Conservation (phyloP, 495 filamentous ascomycete species). For the Aspergillus funiculosus region DNA sequence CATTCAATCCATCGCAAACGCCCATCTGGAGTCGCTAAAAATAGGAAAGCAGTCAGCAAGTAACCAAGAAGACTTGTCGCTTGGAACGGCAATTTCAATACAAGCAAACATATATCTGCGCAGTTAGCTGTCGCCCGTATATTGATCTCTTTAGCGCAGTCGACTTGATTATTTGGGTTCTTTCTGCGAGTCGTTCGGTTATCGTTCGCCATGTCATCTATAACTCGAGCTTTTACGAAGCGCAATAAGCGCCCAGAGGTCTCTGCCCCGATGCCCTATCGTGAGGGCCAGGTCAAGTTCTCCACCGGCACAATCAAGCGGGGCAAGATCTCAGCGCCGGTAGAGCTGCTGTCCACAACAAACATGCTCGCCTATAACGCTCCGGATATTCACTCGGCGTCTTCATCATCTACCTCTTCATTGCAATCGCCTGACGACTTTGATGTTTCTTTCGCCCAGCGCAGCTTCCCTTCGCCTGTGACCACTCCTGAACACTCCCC, state of each 20-base stretch:
- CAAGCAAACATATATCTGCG: constrained; percentile 13
- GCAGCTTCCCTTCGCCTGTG: constrained; percentile 51
- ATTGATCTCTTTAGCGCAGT: constrained; percentile 2
- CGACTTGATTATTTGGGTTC: constrained; percentile 1
- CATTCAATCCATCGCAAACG: constrained; percentile 14
- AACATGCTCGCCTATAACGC: constrained; percentile 95
- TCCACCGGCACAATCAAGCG: constrained; percentile 46
- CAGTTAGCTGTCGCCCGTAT: background rate
- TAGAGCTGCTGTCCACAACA: constrained; percentile 86
- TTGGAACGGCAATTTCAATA: constrained; percentile 7
- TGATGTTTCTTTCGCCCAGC: constrained; percentile 53
- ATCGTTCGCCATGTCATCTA: constrained; percentile 34
- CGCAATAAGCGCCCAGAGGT: constrained; percentile 48
- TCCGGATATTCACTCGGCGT: constrained; percentile 62
- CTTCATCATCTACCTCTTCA: constrained; percentile 51
- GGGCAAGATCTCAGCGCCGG: constrained; percentile 75
- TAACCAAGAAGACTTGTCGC: constrained; percentile 2
- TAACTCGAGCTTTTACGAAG: constrained; percentile 65
- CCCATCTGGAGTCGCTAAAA: constrained; percentile 14
- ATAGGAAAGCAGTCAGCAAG: constrained; percentile 16
- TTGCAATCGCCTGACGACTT: constrained; percentile 55
- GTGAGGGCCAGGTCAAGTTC: constrained; percentile 44
- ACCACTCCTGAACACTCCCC: constrained; percentile 73
- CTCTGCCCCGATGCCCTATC: constrained; percentile 44
- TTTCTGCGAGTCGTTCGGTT: constrained; percentile 6